Evolutionary conservation across 805 yeast genomes (phyloP).

Genomic region (Nakazawaea sp.): DNA sequence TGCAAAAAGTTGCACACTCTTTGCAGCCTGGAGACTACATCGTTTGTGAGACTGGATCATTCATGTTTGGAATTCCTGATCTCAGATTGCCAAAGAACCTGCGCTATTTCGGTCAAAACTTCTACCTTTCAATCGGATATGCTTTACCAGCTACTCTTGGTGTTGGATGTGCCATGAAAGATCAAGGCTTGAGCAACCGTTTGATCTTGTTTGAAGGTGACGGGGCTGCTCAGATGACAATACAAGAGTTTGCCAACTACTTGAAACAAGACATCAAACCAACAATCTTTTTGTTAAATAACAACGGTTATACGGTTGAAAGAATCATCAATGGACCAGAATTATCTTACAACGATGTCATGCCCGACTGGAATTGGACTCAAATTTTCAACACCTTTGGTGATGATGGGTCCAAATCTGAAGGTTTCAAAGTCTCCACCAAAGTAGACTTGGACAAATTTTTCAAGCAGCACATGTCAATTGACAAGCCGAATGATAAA

Average conservation of each 20-base stretch:
- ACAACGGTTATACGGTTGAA: slow-evolving; percentile 87
- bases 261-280: slow-evolving; percentile 57
- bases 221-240: slow-evolving; percentile 92
- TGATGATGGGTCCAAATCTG: slow-evolving; percentile 21
- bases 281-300: slow-evolving; percentile 69
- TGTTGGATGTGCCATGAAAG: slow-evolving; percentile 65
- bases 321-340: slow-evolving; percentile 76
- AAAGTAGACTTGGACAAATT: slow-evolving; percentile 15
- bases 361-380: slow-evolving; percentile 79
- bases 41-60: slow-evolving; percentile 80
- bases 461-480: slow-evolving; percentile 19
- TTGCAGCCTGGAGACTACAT: slow-evolving; percentile 60
- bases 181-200: slow-evolving; percentile 40
- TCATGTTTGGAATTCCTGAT: slow-evolving; percentile 72
- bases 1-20: slow-evolving; percentile 31
- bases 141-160: slow-evolving; percentile 87
- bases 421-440: slow-evolving; percentile 14
- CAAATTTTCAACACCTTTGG: slow-evolving; percentile 62
- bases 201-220: slow-evolving; percentile 80
- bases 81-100: slow-evolving; percentile 50
- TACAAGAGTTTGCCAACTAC: slow-evolving; percentile 72
- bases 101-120: slow-evolving; percentile 56
- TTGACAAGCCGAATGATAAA: slow-evolving; percentile 22
- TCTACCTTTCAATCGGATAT: slow-evolving; percentile 82
- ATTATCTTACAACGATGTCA: slow-evolving; percentile 74